A percentile compares a stretch with the other conserved stretches of the same genome.
Conservation (phyloP, 2,329 filamentous ascomycete genomes). For the Didymella exigua region DNA sequence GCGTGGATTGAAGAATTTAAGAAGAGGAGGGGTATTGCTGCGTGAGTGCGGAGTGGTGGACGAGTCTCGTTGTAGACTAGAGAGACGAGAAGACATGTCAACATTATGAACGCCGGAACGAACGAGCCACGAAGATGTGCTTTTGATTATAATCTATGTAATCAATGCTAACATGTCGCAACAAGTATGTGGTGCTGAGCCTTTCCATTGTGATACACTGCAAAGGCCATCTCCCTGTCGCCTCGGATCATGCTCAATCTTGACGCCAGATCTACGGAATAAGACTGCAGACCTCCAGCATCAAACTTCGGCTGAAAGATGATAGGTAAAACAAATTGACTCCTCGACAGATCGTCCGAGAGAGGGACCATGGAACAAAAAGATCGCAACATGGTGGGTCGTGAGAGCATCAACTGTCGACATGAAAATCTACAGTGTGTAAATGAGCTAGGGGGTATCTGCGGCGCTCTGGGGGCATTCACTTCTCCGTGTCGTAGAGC, state of each 20-base stretch:
- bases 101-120: not conserved
- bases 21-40: constrained; percentile 58
- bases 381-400: not conserved
- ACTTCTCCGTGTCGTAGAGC: constrained; percentile 36
- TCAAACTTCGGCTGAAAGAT: not conserved
- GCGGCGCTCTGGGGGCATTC: not conserved
- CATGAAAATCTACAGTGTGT: not conserved
- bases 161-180: not conserved
- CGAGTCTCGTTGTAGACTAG: not conserved
- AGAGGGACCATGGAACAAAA: not conserved
- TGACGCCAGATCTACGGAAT: not conserved
- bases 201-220: not conserved
- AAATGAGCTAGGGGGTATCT: not conserved
- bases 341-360: no score
- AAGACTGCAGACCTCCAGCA: not conserved
- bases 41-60: not conserved
- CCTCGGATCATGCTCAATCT: not conserved
- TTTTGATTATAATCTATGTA: not conserved
- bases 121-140: not conserved
- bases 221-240: no score
- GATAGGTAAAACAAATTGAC: not conserved
- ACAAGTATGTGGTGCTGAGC: not conserved
- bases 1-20: constrained; percentile 89
- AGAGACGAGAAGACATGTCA: not conserved
- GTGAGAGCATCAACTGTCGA: not conserved